Conservation (phyloP, 164 flowering plant genomes). For the Buxus sempervirens region DNA sequence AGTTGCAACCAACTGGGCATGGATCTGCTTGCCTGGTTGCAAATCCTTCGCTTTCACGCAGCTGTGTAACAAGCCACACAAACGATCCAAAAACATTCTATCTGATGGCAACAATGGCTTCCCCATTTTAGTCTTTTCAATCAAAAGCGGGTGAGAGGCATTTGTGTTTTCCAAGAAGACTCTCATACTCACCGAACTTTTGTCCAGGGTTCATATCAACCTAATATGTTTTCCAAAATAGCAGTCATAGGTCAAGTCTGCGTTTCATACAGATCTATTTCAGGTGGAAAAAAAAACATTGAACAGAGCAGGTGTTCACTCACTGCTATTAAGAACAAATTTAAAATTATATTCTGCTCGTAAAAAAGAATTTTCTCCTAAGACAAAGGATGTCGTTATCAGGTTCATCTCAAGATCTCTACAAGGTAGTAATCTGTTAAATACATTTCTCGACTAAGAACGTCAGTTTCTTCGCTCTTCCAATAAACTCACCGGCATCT, state of each 20-base stretch:
- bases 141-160: too few species aligned
- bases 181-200: too few species aligned
- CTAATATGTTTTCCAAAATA: too few species aligned
- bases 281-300: background rate
- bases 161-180: too few species aligned
- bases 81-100: background rate
- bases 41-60: constrained; percentile 35
- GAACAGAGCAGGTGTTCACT: background rate
- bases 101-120: background rate
- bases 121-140: too few species aligned
- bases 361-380: too few species aligned
- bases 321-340: background rate
- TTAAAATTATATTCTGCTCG: background rate
- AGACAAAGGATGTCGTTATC: background rate
- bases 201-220: too few species aligned
- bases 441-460: background rate
- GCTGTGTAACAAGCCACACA: constrained; percentile 11
- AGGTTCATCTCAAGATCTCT: background rate
- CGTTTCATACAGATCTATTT: background rate
- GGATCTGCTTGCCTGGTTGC: constrained; percentile 56
- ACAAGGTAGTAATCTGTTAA: background rate
- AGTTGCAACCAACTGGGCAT: constrained; percentile 36
- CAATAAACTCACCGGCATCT: background rate
- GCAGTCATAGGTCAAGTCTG: too few species aligned
- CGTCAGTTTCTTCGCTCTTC: background rate